Base-by-base conservation (phyloP, 1,284 basidiomycete genomes). In the Apiotrichum siamense region DNA sequence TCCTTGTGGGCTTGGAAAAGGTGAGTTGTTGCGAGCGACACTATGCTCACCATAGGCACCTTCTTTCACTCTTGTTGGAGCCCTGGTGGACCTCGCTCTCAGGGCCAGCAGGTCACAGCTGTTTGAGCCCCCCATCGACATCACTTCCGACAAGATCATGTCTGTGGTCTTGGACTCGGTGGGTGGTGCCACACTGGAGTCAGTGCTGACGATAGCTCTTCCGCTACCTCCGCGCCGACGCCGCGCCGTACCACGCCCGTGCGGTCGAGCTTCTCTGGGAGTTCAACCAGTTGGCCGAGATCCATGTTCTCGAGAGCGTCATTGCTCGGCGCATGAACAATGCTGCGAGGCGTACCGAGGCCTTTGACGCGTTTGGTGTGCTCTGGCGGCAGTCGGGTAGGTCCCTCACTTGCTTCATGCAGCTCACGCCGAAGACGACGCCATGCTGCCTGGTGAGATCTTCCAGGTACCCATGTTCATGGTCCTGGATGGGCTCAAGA, bases 321-420 rank as follows among this genome's bases (percentile, higher is more conserved):
- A 81, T 84, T 12, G 75, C 78, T 3, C 76, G 78, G 25, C 78
- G 66, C 10, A 58, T 73, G 57, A 42, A 49, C 10, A 47, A 51
- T 3, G 23, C 18, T 4, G 29, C 43, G 1, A 33, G 46, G 13
- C 40, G 55, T 21, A 25, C 49, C 1, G 80, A 82, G 26, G 81
- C 85, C 0, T 87, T 86, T 66, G 86, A 91, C 58, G 87, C 87
- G 0, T 96, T 98, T 68, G 92, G 94, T 1, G 83, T 90, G 1
- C 76, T 97, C 7, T 98, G 94, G 94, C 80, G 90, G 52, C 74
- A 92, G 52, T 87, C 85, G 44, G 88, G 91, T 87, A 63, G 78
- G 63, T 50, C 10, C 15, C 44, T 35, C 18, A 44, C 36, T 23
- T 13, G 7, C 15, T 33, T 25, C 9, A 2, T 27, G 12, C 18